Evolutionary conservation across 2,329 filamentous ascomycete species (phyloP).

Genomic region (Tolypocladium nubicola): DNA sequence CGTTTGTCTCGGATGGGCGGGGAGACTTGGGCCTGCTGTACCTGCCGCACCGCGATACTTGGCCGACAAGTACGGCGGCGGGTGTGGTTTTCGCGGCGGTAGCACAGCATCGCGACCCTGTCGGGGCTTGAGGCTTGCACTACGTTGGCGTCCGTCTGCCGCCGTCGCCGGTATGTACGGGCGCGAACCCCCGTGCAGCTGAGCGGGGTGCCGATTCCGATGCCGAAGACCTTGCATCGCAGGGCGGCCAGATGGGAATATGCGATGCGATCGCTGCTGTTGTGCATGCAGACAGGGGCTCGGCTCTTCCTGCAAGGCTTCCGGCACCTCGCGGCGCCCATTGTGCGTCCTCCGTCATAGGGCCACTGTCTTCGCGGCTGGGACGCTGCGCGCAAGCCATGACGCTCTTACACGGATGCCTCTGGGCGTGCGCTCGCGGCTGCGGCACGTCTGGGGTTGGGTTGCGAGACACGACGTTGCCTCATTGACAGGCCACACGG

Average conservation of each 20-base stretch:
- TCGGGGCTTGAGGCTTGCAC: neutral
- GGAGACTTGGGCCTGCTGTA: neutral
- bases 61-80: neutral
- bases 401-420: neutral
- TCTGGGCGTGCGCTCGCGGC: neutral
- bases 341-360: neutral
- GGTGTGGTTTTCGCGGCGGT: neutral
- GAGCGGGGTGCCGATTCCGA: neutral
- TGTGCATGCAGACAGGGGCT: neutral
- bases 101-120: neutral
- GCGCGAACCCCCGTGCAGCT: neutral
- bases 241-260: neutral
- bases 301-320: neutral
- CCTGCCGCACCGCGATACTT: neutral
- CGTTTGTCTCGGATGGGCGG: neutral
- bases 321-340: neutral
- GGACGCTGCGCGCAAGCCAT: neutral
- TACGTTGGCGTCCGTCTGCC: neutral
- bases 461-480: neutral
- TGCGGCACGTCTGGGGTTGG: neutral
- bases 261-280: neutral
- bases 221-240: neutral
- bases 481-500: neutral
- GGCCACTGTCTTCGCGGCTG: neutral
- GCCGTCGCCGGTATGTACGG: neutral